Conservation (phyloP, 2,329 filamentous ascomycete species). For the Periconia sp. region DNA sequence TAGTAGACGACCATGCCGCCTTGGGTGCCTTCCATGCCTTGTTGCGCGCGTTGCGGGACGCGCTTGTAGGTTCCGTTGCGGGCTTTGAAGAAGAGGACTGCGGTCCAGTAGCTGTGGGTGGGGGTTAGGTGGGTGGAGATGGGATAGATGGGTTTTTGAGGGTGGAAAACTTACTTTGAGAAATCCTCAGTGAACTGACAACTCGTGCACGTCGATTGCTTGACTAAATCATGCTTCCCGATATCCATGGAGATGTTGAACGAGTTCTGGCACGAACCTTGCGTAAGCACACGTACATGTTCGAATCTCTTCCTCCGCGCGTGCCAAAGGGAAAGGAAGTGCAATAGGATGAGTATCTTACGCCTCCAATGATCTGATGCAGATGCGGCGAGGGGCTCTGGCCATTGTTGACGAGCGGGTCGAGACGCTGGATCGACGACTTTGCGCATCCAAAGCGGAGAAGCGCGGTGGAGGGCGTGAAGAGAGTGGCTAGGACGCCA, state of each 20-base stretch:
- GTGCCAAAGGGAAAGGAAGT: too few relatives aligned
- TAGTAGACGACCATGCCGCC: slow-evolving; percentile 50
- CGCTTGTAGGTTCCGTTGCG: slow-evolving; percentile 42
- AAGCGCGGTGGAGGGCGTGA: slow-evolving; percentile 21
- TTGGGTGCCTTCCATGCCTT: slow-evolving; percentile 46
- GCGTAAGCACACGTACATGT: too few relatives aligned
- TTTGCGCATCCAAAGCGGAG: slow-evolving; percentile 15
- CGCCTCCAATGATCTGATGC: slow-evolving; percentile 42
- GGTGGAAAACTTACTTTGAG: slow-evolving; percentile 1
- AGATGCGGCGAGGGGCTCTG: slow-evolving; percentile 14
- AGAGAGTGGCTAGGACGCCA: slow-evolving; percentile 21
- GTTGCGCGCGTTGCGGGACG: slow-evolving; percentile 44
- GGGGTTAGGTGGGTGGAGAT: background rate
- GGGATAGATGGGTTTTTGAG: background rate
- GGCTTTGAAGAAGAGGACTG: slow-evolving; percentile 23
- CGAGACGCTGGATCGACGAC: slow-evolving; percentile 11
- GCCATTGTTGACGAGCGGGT: slow-evolving; percentile 17
- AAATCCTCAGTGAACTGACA: slow-evolving; percentile 46
- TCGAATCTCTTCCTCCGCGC: too few relatives aligned
- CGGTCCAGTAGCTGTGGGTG: slow-evolving; percentile 24
- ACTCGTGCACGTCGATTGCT: slow-evolving; percentile 42
- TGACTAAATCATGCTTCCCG: slow-evolving; percentile 18
- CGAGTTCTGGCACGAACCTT: slow-evolving; percentile 34
- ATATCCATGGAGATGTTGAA: slow-evolving; percentile 49
- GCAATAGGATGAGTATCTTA: slow-evolving; percentile 7